Percentiles rank a stretch among this genome's conserved stretches.
These are phyloP conservation scores for Flaveria ramosissima DNA, from an alignment of 129 eudicot species.

Conservation along the genomic window DNA sequence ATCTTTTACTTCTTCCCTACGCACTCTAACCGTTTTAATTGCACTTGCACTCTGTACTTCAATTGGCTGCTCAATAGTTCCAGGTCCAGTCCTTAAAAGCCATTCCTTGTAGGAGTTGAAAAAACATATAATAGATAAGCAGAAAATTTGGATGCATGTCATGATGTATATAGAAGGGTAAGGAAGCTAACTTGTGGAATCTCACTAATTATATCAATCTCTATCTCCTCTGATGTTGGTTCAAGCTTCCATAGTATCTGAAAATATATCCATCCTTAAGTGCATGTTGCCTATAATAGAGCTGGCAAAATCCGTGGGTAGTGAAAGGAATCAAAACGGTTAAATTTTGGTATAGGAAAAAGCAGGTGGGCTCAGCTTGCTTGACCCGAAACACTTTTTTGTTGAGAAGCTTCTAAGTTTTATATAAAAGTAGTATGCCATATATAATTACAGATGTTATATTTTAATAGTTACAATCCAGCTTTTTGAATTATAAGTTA, in stretches of 20 bases:
- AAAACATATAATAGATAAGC: not conserved
- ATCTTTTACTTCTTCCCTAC: slow-evolving; percentile 6
- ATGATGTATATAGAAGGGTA: not conserved
- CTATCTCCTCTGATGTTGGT: slow-evolving; percentile 47
- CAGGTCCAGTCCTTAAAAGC: slow-evolving; percentile 17
- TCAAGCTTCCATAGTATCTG: slow-evolving; percentile 59
- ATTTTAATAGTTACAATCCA: not conserved
- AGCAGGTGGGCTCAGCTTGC: not conserved
- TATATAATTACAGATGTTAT: not conserved
- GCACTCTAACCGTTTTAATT: slow-evolving; percentile 19
- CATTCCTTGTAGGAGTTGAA: slow-evolving; percentile 23
- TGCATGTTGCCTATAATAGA: not conserved
- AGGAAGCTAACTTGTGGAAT: slow-evolving; percentile 32
- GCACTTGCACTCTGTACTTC: slow-evolving; percentile 14
- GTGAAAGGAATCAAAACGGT: not conserved
- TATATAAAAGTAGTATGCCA: not conserved
- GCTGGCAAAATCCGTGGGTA: not conserved
- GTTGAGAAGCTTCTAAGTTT: not conserved
- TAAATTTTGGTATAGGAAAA: not conserved
- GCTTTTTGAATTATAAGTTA: not conserved
- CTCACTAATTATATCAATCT: slow-evolving; percentile 47
- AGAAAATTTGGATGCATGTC: slow-evolving; percentile 4
- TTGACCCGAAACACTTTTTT: not conserved
- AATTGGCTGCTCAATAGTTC: slow-evolving; percentile 37
- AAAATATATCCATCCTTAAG: not conserved